Percentiles rank a stretch among this genome's conserved stretches.
Evolutionary conservation across 2,329 filamentous ascomycete species (phyloP).

Genomic region (Macroventuria anomochaeta): DNA sequence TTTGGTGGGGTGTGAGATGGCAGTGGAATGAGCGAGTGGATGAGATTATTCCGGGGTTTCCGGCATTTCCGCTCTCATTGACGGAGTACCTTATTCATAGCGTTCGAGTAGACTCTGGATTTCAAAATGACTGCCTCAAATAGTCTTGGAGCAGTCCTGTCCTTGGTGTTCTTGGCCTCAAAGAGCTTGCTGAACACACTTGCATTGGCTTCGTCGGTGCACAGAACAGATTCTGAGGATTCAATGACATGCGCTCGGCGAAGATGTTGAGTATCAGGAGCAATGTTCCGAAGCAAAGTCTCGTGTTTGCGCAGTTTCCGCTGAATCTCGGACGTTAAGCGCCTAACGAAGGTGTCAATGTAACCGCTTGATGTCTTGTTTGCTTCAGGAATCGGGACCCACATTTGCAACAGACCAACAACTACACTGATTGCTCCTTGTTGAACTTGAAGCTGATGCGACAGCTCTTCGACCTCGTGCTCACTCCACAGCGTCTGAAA

Average conservation of each 20-base stretch:
- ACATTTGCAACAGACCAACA: slow-evolving; percentile 21
- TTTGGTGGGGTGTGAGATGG: no score
- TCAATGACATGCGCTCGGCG: neutral
- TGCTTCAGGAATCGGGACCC: no score
- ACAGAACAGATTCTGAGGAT: neutral
- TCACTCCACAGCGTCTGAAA: slow-evolving; percentile 32
- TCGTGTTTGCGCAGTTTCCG: neutral
- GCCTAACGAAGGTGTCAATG: neutral
- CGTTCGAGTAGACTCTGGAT: no score
- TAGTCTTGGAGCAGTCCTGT: no score
- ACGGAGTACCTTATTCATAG: no score
- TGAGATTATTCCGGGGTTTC: no score
- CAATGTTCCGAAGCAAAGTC: neutral
- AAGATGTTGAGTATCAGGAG: neutral
- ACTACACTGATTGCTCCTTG: slow-evolving; percentile 23
- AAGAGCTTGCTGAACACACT: neutral
- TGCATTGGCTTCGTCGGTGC: neutral
- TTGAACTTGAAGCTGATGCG: slow-evolving; percentile 23
- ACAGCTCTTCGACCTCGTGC: slow-evolving; percentile 24
- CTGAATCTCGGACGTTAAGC: neutral
- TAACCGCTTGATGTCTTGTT: neutral
- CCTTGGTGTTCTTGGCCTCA: no score
- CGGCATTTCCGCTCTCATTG: no score
- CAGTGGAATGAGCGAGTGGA: no score
- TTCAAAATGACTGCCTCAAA: no score